These are phyloP conservation scores for Serendipita sp. DNA, from an alignment of 768 basidiomycete genomes.

Conservation along the genomic window DNA sequence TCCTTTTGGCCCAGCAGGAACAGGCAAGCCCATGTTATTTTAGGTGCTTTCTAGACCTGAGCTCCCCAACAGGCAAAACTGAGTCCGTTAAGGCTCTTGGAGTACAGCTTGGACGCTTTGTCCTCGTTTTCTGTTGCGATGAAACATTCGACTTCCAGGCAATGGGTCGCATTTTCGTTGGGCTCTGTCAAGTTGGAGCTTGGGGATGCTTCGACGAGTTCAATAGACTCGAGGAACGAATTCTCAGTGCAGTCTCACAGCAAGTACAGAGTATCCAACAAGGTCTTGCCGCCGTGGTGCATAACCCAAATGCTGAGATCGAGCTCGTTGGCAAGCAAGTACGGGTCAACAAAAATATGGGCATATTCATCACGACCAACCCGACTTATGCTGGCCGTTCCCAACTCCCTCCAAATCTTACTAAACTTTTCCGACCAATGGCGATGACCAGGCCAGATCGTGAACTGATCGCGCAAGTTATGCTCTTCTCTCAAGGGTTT, in stretches of 20 bases:
- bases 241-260: constrained; percentile 93
- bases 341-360: constrained; percentile 87
- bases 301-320: constrained; percentile 78
- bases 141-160: constrained; percentile 99
- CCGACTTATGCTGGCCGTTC: constrained; percentile 98
- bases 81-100: constrained; percentile 98
- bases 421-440: constrained; percentile 92
- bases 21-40: constrained; percentile 33
- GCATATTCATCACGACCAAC: constrained; percentile 98
- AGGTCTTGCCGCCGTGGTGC: constrained; percentile 65
- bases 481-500: constrained; percentile 99
- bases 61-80: constrained; percentile 57
- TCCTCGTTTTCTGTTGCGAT: constrained; percentile 99
- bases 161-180: constrained; percentile 98
- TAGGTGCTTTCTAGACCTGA: constrained; percentile 7
- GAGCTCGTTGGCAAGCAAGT: constrained; percentile 90
- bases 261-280: constrained; percentile 98
- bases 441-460: constrained; percentile 98
- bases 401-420: constrained; percentile 68
- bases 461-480: constrained; percentile 97
- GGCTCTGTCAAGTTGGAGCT: constrained; percentile 95
- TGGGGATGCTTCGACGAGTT: constrained; percentile 99
- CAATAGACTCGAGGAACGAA: constrained; percentile 95
- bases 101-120: constrained; percentile 92
- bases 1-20: constrained; percentile 96